Evolutionary conservation across 2,329 filamentous ascomycete species (phyloP).

Genomic region (Ustulina deusta): DNA sequence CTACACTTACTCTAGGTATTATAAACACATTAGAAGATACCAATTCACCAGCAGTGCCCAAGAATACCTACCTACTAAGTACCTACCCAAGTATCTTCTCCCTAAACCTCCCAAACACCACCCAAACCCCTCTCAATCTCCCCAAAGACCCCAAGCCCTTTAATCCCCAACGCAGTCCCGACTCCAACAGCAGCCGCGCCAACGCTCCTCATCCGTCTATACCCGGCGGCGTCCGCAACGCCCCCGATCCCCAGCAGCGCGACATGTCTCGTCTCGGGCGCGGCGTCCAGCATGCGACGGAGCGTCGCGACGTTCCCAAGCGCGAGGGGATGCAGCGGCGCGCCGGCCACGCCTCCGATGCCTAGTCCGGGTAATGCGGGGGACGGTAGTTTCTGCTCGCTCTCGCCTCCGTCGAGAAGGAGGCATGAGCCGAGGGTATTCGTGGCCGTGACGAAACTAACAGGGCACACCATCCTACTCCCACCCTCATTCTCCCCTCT

Average conservation of each 20-base stretch:
- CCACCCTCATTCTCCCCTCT: background rate
- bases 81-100: background rate
- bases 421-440: conserved; percentile 80
- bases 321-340: conserved; percentile 77
- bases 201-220: conserved; percentile 72
- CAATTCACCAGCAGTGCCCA: background rate
- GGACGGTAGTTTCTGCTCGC: no score
- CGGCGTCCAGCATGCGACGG: conserved; percentile 67
- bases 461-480: conserved; percentile 52
- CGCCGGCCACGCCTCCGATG: conserved; percentile 78
- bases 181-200: conserved; percentile 76
- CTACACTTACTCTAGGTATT: background rate
- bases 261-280: conserved; percentile 63
- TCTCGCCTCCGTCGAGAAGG: conserved; percentile 58
- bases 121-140: conserved; percentile 60
- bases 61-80: no score
- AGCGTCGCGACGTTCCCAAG: conserved; percentile 81
- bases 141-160: conserved; percentile 72
- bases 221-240: conserved; percentile 73
- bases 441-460: conserved; percentile 78
- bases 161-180: conserved; percentile 75
- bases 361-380: conserved; percentile 61
- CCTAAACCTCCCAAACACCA: conserved; percentile 31
- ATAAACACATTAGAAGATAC: background rate
- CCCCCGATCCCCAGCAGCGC: conserved; percentile 79